phyloP scores from a whole-genome alignment of 495 filamentous ascomycete species.

The Aspergillus saccharolyticus region DNA sequence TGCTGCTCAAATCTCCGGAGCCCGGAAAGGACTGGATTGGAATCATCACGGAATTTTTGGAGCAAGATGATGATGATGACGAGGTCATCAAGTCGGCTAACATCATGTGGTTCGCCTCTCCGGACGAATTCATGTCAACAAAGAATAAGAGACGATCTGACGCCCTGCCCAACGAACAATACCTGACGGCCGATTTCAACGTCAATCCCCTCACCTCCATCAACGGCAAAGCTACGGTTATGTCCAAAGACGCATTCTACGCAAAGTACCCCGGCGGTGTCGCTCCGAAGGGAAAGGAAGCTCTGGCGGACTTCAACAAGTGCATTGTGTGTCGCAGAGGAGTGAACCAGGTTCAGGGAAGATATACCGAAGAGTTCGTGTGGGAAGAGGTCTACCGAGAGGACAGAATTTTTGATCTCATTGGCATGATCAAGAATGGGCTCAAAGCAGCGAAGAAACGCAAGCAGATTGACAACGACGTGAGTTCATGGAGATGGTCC shows the following conservation, averaged over 20 bases:
- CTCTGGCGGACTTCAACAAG: constrained; percentile 69
- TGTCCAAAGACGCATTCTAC: constrained; percentile 65
- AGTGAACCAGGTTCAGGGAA: constrained; percentile 78
- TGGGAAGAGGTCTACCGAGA: constrained; percentile 83
- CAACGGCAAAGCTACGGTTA: constrained; percentile 76
- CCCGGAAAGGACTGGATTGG: constrained; percentile 84
- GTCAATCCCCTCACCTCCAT: constrained; percentile 81
- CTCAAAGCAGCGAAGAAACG: constrained; percentile 52
- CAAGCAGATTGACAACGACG: constrained; percentile 45
- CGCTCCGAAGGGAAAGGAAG: constrained; percentile 59
- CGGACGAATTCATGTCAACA: constrained; percentile 73
- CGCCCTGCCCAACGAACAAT: constrained; percentile 83
- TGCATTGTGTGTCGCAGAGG: constrained; percentile 86
- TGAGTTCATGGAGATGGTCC: constrained; percentile 24
- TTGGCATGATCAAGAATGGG: constrained; percentile 58
- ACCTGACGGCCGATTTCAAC: constrained; percentile 81
- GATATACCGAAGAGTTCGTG: constrained; percentile 86
- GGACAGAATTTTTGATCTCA: constrained; percentile 57
- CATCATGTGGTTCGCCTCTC: constrained; percentile 89
- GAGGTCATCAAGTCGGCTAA: constrained; percentile 56
- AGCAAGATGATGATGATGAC: constrained; percentile 56
- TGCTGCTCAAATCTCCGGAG: constrained; percentile 81
- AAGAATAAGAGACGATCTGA: constrained; percentile 79
- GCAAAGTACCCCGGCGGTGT: constrained; percentile 69
- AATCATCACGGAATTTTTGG: constrained; percentile 73